These are phyloP conservation scores for Verticillium longisporum DNA, from an alignment of 2,329 filamentous ascomycete species.

Conservation along the genomic window DNA sequence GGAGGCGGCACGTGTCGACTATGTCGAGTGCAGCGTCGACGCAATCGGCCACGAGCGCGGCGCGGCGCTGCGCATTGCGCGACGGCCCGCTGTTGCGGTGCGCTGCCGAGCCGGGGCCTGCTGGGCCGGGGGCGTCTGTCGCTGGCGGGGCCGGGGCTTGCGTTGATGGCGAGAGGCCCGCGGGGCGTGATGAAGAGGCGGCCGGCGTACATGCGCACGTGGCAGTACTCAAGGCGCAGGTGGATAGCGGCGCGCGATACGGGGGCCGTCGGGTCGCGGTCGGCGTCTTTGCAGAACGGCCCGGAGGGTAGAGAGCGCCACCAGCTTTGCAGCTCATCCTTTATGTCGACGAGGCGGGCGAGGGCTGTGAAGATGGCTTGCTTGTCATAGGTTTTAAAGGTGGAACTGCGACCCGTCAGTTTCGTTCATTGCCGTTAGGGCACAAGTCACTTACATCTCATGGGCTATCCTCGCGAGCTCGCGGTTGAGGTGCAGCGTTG, in stretches of 20 bases:
- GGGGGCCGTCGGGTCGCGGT: constrained; percentile 28
- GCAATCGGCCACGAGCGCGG: constrained; percentile 41
- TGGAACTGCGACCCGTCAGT: constrained; percentile 17
- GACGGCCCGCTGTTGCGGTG: constrained; percentile 10
- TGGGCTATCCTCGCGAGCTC: constrained; percentile 27
- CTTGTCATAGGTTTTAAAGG: constrained; percentile 24
- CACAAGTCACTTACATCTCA: constrained; percentile 24
- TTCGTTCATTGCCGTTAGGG: background rate
- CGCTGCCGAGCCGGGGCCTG: background rate
- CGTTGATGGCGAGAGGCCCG: constrained; percentile 2
- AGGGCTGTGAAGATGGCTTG: constrained; percentile 24
- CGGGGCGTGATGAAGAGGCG: constrained; percentile 43
- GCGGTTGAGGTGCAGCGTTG: constrained; percentile 29
- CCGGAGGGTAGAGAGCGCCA: constrained; percentile 25
- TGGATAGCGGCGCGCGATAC: constrained; percentile 42
- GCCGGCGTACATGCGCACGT: constrained; percentile 46
- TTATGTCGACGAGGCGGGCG: constrained; percentile 25
- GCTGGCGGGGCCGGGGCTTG: background rate
- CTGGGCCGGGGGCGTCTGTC: background rate
- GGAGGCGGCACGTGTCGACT: constrained; percentile 40
- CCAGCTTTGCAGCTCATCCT: constrained; percentile 28
- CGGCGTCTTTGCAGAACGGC: constrained; percentile 27
- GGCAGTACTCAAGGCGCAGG: constrained; percentile 43
- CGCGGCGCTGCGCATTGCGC: constrained; percentile 21
- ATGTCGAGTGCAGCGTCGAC: constrained; percentile 45